Percentiles rank a stretch among this genome's conserved stretches.
Evolutionary conservation across 2,329 filamentous ascomycete genomes (phyloP).

Genomic region (Nemania sp.): DNA sequence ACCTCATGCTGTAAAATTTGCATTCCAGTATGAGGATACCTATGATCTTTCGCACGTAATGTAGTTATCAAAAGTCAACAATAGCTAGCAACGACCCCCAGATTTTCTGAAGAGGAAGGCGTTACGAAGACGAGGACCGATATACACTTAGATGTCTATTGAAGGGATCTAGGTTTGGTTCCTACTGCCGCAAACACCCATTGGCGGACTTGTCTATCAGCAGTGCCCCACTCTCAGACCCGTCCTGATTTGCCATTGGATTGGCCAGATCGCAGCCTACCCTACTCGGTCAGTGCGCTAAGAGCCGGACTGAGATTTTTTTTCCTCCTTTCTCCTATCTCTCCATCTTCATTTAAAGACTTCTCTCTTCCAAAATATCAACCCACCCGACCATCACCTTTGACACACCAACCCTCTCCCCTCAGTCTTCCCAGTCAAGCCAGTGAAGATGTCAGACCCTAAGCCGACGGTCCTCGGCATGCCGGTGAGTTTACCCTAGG

Average conservation of each 20-base stretch:
- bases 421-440: conserved; percentile 39
- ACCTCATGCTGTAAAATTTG: too few species aligned
- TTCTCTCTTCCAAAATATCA: not conserved
- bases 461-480: conserved; percentile 67
- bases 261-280: not conserved
- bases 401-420: conserved; percentile 10
- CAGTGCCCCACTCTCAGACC: not conserved
- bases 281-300: conserved; percentile 3
- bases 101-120: too few species aligned
- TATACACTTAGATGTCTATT: too few species aligned
- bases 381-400: not conserved
- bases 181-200: not conserved
- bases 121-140: too few species aligned
- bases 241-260: not conserved
- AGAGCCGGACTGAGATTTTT: conserved; percentile 7
- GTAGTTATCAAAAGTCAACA: too few species aligned
- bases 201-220: not conserved
- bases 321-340: not conserved
- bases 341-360: conserved; percentile 4
- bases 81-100: too few species aligned
- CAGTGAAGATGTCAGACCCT: conserved; percentile 52
- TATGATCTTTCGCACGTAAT: too few species aligned
- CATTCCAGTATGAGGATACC: too few species aligned
- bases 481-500: conserved; percentile 51
- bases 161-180: not conserved